Percentiles rank a stretch among this genome's conserved stretches.
phyloP scores from a whole-genome alignment of 208 protist genomes.

The Acanthamoeba castellanii region DNA sequence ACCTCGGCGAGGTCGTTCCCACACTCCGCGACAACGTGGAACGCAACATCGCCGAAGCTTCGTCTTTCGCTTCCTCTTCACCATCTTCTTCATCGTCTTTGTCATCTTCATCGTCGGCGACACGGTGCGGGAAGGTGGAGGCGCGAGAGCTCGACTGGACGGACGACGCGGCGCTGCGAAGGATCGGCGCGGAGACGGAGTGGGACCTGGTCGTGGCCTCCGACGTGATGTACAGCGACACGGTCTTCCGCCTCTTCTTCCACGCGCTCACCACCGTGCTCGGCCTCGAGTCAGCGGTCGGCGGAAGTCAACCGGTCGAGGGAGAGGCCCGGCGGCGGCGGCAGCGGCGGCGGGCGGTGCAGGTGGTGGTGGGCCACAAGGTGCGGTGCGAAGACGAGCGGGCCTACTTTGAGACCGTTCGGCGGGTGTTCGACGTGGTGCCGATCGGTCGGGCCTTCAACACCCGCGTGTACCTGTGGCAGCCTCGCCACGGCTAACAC shows the following conservation, averaged over 20 bases:
- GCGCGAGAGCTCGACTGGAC: background rate
- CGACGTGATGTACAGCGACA: slow-evolving; percentile 37
- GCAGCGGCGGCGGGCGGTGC: too few relatives aligned
- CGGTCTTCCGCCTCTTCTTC: background rate
- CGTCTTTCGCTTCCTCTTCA: too few relatives aligned
- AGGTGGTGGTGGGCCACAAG: background rate
- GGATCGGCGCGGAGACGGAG: background rate
- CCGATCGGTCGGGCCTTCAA: background rate
- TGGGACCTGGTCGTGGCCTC: slow-evolving; percentile 6
- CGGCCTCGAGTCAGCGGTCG: background rate
- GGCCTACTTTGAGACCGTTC: background rate
- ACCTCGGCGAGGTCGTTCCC: background rate
- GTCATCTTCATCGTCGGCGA: background rate
- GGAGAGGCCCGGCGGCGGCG: background rate
- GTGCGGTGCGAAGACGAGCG: background rate
- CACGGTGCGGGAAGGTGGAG: background rate
- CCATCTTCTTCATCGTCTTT: background rate
- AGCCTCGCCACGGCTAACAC: background rate
- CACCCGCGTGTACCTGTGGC: background rate
- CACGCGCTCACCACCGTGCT: slow-evolving; percentile 3
- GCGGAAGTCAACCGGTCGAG: background rate
- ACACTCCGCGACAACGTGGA: background rate
- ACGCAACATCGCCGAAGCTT: background rate
- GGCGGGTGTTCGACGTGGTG: background rate
- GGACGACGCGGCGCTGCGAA: background rate